phyloP scores from a whole-genome alignment of 148 eudicot genomes.

The Spergularia bocconei region DNA sequence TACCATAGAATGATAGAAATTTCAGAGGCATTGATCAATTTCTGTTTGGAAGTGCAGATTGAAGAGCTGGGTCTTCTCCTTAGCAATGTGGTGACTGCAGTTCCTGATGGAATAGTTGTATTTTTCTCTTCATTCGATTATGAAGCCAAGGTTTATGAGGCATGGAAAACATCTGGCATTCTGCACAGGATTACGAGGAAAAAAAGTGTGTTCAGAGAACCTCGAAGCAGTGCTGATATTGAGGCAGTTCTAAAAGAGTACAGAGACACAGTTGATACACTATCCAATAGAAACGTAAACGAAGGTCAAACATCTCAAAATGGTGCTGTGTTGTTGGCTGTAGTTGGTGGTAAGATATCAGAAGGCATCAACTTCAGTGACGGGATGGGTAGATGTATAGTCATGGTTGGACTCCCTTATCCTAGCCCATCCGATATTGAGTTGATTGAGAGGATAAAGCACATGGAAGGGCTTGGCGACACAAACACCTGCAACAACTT shows the following conservation, averaged over 20 bases:
- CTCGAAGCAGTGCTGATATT: slow-evolving; percentile 70
- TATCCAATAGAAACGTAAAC: slow-evolving; percentile 27
- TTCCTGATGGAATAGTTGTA: slow-evolving; percentile 84
- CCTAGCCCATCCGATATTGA: slow-evolving; percentile 89
- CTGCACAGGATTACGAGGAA: slow-evolving; percentile 68
- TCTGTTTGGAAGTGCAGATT: slow-evolving; percentile 48
- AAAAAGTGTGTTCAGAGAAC: slow-evolving; percentile 80
- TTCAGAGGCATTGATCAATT: neutral
- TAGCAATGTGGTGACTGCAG: slow-evolving; percentile 67
- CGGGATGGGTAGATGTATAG: slow-evolving; percentile 90
- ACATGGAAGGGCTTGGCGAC: slow-evolving; percentile 71
- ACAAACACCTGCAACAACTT: slow-evolving; percentile 16
- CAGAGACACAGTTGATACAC: slow-evolving; percentile 55
- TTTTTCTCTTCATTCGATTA: slow-evolving; percentile 96
- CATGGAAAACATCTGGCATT: slow-evolving; percentile 84
- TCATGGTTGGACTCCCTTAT: slow-evolving; percentile 95
- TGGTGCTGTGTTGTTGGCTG: slow-evolving; percentile 83
- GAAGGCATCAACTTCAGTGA: slow-evolving; percentile 98
- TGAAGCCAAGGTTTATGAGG: slow-evolving; percentile 64
- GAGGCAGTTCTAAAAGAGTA: slow-evolving; percentile 70
- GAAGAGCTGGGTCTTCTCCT: slow-evolving; percentile 85
- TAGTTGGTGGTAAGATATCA: slow-evolving; percentile 95
- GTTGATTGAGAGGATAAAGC: slow-evolving; percentile 80
- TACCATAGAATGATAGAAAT: neutral
- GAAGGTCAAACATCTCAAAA: slow-evolving; percentile 40